These are phyloP conservation scores for Trematosphaeria pertusa DNA, from an alignment of 2,329 filamentous ascomycete genomes.

Conservation along the genomic window DNA sequence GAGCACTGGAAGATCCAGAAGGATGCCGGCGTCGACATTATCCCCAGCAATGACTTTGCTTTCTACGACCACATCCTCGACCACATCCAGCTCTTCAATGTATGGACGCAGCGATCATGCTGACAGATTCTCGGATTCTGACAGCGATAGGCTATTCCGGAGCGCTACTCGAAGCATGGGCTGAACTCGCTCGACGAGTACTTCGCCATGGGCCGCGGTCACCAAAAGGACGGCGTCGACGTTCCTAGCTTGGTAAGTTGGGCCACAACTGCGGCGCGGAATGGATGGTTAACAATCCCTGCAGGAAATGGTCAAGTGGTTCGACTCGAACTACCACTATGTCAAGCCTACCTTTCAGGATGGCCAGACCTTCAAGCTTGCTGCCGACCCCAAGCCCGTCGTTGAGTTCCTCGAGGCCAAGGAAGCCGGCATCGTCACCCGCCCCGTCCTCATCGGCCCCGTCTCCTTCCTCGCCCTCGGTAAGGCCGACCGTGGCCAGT, in stretches of 20 bases:
- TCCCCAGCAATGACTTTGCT: conserved; percentile 99
- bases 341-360: conserved; percentile 98
- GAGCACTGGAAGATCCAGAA: conserved; percentile 99
- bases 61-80: conserved; percentile 98
- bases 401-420: conserved; percentile 96
- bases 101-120: conserved; percentile 58
- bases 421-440: conserved; percentile 90
- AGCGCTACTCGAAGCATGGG: conserved; percentile 90
- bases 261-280: not conserved
- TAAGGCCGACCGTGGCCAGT: conserved; percentile 96
- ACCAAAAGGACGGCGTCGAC: conserved; percentile 93
- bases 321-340: conserved; percentile 99
- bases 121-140: conserved; percentile 15
- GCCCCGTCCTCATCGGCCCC: conserved; percentile 92
- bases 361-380: conserved; percentile 94
- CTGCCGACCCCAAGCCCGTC: conserved; percentile 88
- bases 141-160: conserved; percentile 76
- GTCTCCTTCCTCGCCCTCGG: conserved; percentile 97
- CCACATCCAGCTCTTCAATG: conserved; percentile 97
- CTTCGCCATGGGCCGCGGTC: conserved; percentile 99
- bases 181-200: conserved; percentile 93
- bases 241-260: conserved; percentile 76
- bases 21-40: conserved; percentile 94
- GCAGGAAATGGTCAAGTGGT: conserved; percentile 99
- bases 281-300: too few relatives aligned